Percentiles rank a stretch among this genome's conserved stretches.
Evolutionary conservation across 352 stramenopile species (phyloP).

Genomic region (Blastocystis sp.): DNA sequence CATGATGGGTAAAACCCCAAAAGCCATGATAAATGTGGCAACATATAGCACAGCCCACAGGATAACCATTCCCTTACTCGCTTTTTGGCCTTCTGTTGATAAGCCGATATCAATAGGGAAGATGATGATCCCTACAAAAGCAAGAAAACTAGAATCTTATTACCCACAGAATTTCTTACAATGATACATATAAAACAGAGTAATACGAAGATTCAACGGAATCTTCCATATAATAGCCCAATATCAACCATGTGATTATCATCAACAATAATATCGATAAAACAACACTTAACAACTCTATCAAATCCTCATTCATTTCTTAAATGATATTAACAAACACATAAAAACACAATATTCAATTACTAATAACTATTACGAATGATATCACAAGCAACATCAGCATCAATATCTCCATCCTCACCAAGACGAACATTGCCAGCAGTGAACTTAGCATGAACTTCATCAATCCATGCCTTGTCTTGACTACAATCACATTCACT

Average conservation of each 20-base stretch:
- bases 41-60: background rate
- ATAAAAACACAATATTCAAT: too few species aligned
- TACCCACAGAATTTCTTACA: background rate
- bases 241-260: background rate
- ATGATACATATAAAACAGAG: background rate
- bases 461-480: constrained; percentile 62
- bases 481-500: constrained; percentile 43
- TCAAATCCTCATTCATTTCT: background rate
- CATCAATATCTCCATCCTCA: too few species aligned
- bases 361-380: too few species aligned
- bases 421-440: too few species aligned
- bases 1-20: background rate
- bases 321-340: background rate
- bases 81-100: background rate
- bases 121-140: background rate
- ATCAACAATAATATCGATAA: background rate
- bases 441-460: too few species aligned
- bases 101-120: constrained; percentile 22
- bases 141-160: background rate
- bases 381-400: too few species aligned
- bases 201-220: background rate
- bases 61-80: background rate
- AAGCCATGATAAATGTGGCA: background rate
- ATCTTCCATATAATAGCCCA: background rate
- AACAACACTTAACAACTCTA: background rate